Percentiles rank a stretch among this genome's conserved stretches.
These are phyloP conservation scores for Neurospora sublineolata DNA, from an alignment of 495 filamentous ascomycete species.

Conservation along the genomic window DNA sequence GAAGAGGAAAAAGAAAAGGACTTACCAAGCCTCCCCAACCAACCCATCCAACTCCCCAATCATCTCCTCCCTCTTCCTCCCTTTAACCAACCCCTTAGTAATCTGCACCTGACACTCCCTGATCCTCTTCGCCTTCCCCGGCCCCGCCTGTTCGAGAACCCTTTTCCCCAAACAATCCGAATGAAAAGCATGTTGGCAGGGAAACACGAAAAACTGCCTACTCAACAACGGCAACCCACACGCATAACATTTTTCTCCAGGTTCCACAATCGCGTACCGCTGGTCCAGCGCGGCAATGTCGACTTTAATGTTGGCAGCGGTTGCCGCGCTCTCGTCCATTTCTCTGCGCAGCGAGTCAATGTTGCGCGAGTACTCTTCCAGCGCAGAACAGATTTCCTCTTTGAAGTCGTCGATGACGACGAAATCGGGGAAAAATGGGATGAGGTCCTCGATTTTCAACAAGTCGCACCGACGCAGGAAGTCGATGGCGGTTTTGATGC, in stretches of 20 bases:
- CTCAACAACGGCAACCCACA: constrained; percentile 77
- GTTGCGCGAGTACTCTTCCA: constrained; percentile 81
- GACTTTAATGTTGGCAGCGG: constrained; percentile 75
- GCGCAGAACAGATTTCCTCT: constrained; percentile 85
- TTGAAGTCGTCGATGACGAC: constrained; percentile 99
- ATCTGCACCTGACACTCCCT: constrained; percentile 74
- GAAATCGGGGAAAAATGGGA: constrained; percentile 97
- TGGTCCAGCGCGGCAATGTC: constrained; percentile 77
- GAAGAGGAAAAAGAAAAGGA: constrained; percentile 3
- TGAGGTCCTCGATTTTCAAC: constrained; percentile 88
- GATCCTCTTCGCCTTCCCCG: constrained; percentile 69
- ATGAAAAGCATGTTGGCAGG: constrained; percentile 95
- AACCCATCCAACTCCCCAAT: constrained; percentile 81
- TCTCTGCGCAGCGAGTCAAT: constrained; percentile 85
- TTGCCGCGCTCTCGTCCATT: constrained; percentile 86
- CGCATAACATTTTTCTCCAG: constrained; percentile 83
- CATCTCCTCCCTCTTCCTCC: constrained; percentile 63
- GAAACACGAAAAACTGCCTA: constrained; percentile 93
- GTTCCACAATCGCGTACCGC: constrained; percentile 92
- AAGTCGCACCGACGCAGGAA: constrained; percentile 86
- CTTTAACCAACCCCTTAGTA: constrained; percentile 53
- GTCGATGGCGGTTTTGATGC: constrained; percentile 90
- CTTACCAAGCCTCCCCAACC: constrained; percentile 51
- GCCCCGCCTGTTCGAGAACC: constrained; percentile 62
- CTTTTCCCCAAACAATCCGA: constrained; percentile 79